Conservation (phyloP, 2,329 filamentous ascomycete species). For the Orbilia ellipsospora region DNA sequence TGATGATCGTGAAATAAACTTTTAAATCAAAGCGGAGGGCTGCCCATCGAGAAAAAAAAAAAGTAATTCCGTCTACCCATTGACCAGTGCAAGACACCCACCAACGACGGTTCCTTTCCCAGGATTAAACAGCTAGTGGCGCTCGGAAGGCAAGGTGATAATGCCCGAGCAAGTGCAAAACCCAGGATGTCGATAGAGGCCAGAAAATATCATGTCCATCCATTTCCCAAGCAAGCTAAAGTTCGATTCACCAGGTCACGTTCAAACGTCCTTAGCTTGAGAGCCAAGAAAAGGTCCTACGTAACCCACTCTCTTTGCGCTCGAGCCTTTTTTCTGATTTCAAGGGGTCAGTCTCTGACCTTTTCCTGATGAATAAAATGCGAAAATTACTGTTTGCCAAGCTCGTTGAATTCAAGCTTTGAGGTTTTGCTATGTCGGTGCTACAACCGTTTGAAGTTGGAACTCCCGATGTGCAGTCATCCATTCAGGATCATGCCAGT, state of each 20-base stretch:
- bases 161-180: too few relatives aligned
- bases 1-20: constrained; percentile 3
- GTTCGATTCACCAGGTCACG: constrained; percentile 30
- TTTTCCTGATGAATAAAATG: too few relatives aligned
- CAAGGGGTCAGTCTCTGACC: background rate
- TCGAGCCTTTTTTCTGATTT: constrained; percentile 25
- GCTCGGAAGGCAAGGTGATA: too few relatives aligned
- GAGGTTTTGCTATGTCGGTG: background rate
- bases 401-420: constrained; percentile 41
- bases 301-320: constrained; percentile 2
- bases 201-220: constrained; percentile 8
- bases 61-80: too few relatives aligned
- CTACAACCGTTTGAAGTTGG: constrained; percentile 23
- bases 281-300: constrained; percentile 3
- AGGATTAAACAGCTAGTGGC: too few relatives aligned
- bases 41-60: background rate
- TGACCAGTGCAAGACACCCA: too few relatives aligned
- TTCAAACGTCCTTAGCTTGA: constrained; percentile 19
- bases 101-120: too few relatives aligned
- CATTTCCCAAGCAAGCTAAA: constrained; percentile 38
- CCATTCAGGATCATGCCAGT: too few relatives aligned
- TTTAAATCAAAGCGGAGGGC: background rate
- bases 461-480: too few relatives aligned
- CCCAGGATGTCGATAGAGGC: too few relatives aligned
- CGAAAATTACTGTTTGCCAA: constrained; percentile 7